Conservation (phyloP, 495 filamentous ascomycete genomes). For the Neurospora pannonica region DNA sequence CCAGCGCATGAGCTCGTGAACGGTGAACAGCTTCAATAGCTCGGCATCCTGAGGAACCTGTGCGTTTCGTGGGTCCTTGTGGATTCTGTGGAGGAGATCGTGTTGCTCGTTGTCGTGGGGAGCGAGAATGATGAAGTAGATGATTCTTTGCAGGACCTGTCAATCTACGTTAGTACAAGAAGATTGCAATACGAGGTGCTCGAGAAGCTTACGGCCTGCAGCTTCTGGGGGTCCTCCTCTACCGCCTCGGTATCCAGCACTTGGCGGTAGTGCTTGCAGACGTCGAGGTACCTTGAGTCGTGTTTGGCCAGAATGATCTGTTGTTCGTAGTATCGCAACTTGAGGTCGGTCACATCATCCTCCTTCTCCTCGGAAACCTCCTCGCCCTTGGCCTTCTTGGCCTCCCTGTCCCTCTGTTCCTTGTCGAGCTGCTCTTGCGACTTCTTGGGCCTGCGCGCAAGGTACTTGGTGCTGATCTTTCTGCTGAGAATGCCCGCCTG, state of each 20-base stretch:
- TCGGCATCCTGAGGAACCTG: conserved; percentile 64
- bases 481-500: conserved; percentile 89
- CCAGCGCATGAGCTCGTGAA: conserved; percentile 97
- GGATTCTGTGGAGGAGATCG: conserved; percentile 89
- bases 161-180: conserved; percentile 27
- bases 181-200: background rate
- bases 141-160: conserved; percentile 75
- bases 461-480: conserved; percentile 93
- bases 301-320: conserved; percentile 93
- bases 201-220: conserved; percentile 57
- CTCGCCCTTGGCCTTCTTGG: conserved; percentile 67
- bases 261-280: conserved; percentile 93
- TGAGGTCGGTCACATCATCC: conserved; percentile 92
- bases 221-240: conserved; percentile 74
- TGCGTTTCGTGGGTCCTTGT: conserved; percentile 57
- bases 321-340: conserved; percentile 92
- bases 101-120: conserved; percentile 98
- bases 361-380: conserved; percentile 66
- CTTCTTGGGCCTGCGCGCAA: conserved; percentile 82
- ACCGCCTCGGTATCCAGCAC: conserved; percentile 93
- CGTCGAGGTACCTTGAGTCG: conserved; percentile 92
- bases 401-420: conserved; percentile 73
- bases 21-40: conserved; percentile 86
- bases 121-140: conserved; percentile 94
- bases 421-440: conserved; percentile 78